Percentiles rank a stretch among this genome's conserved stretches.
Evolutionary conservation across 495 filamentous ascomycete genomes (phyloP).

Genomic region (Lasiosphaeria hispida): DNA sequence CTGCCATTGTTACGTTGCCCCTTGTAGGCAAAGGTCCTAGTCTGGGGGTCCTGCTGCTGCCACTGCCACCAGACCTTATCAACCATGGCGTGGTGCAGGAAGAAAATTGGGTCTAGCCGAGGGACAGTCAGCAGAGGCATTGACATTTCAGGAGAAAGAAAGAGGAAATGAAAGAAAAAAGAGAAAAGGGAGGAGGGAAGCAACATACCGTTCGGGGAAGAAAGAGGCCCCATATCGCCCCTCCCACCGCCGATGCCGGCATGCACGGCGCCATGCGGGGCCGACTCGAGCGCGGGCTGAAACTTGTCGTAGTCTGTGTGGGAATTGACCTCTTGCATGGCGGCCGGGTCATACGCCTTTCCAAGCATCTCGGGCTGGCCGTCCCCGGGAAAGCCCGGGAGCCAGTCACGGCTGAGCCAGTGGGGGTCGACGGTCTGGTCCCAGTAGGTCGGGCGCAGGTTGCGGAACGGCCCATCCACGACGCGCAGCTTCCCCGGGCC

Average conservation of each 20-base stretch:
- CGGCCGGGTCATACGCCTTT: background rate
- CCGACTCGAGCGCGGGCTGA: background rate
- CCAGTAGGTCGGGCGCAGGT: background rate
- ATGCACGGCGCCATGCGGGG: background rate
- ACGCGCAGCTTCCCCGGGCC: background rate
- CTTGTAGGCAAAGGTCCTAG: background rate
- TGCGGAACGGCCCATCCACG: background rate
- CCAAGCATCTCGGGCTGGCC: constrained; percentile 3
- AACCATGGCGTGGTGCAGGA: constrained; percentile 7
- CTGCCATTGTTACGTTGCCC: background rate
- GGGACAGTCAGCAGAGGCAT: background rate
- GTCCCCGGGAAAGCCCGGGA: background rate
- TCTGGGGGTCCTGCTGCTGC: constrained; percentile 1
- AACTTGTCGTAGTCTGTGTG: background rate
- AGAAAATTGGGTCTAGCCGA: constrained; percentile 10
- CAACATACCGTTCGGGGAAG: constrained; percentile 3
- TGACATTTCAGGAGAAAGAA: background rate
- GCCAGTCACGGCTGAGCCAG: background rate
- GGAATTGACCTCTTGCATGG: background rate
- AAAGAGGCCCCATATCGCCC: constrained; percentile 4
- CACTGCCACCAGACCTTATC: constrained; percentile 12
- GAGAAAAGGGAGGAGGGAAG: background rate
- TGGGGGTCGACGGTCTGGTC: background rate
- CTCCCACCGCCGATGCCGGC: background rate
- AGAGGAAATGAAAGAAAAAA: too few relatives aligned